These are phyloP conservation scores for Lodderomyces metapsilosis DNA, from an alignment of 1,139 yeast species.

Conservation along the genomic window DNA sequence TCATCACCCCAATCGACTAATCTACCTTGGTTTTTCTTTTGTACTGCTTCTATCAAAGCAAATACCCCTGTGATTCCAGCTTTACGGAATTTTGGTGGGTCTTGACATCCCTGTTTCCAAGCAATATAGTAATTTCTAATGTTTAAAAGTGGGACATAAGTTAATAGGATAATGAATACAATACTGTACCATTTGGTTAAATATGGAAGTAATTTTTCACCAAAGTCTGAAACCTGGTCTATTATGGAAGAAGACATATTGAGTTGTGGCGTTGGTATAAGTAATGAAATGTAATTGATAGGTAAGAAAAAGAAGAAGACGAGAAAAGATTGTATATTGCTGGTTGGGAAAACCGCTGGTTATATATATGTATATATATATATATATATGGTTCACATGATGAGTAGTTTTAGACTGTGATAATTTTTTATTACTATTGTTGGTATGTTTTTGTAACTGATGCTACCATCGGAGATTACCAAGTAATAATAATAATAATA, in stretches of 20 bases:
- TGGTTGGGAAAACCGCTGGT: neutral
- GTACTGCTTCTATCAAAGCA: slow-evolving; percentile 17
- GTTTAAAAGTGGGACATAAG: slow-evolving; percentile 6
- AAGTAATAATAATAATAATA: no score
- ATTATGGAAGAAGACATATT: neutral
- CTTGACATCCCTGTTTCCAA: slow-evolving; percentile 11
- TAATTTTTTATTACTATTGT: neutral
- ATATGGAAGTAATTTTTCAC: slow-evolving; percentile 10
- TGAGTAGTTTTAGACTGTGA: neutral
- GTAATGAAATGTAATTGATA: neutral
- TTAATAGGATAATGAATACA: slow-evolving; percentile 11
- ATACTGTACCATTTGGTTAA: slow-evolving; percentile 16
- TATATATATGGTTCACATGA: neutral
- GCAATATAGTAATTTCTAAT: slow-evolving; percentile 5
- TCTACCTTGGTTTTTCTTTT: slow-evolving; percentile 22
- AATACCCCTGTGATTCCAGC: slow-evolving; percentile 20
- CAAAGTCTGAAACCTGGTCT: neutral
- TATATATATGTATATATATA: no score
- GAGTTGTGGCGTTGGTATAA: no score
- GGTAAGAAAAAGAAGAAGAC: neutral
- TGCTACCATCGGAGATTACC: slow-evolving; percentile 1
- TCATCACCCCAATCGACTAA: slow-evolving; percentile 22
- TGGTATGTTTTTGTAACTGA: neutral
- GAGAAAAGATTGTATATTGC: neutral
- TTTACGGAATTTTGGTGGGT: slow-evolving; percentile 9